phyloP scores from a whole-genome alignment of 805 yeast species.

The Cyberlindnera mycetangii region DNA sequence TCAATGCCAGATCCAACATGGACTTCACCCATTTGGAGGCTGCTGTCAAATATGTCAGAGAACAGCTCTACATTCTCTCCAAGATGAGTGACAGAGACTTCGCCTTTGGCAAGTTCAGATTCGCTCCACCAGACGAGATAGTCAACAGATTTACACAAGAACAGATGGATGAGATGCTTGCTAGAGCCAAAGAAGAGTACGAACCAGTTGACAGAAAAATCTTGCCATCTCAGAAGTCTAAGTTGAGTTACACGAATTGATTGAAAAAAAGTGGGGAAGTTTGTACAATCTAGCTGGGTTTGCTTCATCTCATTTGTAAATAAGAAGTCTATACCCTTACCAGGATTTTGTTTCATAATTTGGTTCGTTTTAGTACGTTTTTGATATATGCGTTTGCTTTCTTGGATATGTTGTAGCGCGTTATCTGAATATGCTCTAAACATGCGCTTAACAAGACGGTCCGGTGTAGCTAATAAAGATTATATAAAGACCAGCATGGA shows the following conservation, averaged over 20 bases:
- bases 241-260: conserved; percentile 27
- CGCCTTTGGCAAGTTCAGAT: conserved; percentile 84
- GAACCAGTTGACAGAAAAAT: conserved; percentile 39
- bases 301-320: not conserved
- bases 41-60: conserved; percentile 83
- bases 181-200: conserved; percentile 47
- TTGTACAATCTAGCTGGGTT: not conserved
- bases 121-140: conserved; percentile 77
- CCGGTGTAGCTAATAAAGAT: no score
- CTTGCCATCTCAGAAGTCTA: conserved; percentile 60
- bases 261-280: not conserved
- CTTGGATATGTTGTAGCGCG: no score
- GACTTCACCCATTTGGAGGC: conserved; percentile 86
- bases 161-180: conserved; percentile 55
- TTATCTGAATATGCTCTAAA: not conserved
- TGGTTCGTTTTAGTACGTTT: not conserved
- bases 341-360: not conserved
- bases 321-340: not conserved
- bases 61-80: conserved; percentile 83
- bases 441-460: conserved; percentile 4
- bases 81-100: conserved; percentile 88
- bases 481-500: no score
- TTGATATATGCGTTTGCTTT: no score
- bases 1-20: conserved; percentile 76
- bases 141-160: conserved; percentile 68